These are phyloP conservation scores for Tubosaeta brunneosetosa DNA, from an alignment of 768 basidiomycete genomes.

Conservation along the genomic window DNA sequence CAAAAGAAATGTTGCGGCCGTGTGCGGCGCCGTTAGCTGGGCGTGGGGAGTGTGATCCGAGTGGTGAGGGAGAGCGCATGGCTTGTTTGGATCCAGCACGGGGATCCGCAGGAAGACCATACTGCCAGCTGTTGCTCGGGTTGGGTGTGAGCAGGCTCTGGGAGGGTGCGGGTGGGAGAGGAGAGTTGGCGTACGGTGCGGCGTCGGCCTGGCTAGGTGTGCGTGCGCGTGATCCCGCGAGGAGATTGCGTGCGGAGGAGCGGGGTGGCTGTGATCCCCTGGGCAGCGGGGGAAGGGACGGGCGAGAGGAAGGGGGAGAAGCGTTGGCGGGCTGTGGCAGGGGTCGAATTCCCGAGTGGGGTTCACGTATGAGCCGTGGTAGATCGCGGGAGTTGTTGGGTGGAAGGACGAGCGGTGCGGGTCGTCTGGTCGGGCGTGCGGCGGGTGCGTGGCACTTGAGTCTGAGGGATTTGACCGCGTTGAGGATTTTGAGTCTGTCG, in stretches of 20 bases:
- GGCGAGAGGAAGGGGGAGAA: constrained; percentile 14
- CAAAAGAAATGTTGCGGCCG: constrained; percentile 47
- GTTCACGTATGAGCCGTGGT: constrained; percentile 67
- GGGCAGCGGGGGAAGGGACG: constrained; percentile 45
- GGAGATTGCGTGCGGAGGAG: constrained; percentile 25
- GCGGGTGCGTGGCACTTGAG: constrained; percentile 41
- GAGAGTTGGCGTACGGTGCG: constrained; percentile 40
- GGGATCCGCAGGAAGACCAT: constrained; percentile 59
- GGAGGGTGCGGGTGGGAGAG: constrained; percentile 37
- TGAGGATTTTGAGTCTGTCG: constrained; percentile 82
- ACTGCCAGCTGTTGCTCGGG: constrained; percentile 40
- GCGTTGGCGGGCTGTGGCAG: constrained; percentile 26
- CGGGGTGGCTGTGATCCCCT: constrained; percentile 47
- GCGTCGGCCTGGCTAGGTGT: constrained; percentile 59
- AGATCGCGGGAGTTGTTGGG: constrained; percentile 55
- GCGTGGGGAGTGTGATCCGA: constrained; percentile 27
- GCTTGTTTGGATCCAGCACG: constrained; percentile 47
- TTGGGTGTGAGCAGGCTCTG: constrained; percentile 39
- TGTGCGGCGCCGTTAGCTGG: constrained; percentile 45
- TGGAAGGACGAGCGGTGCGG: constrained; percentile 76
- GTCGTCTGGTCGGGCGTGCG: constrained; percentile 44
- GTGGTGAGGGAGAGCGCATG: constrained; percentile 35
- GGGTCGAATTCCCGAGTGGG: constrained; percentile 32
- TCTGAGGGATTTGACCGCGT: constrained; percentile 77
- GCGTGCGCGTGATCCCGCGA: constrained; percentile 34